phyloP scores from a whole-genome alignment of 2,329 filamentous ascomycete species.

The Xylariaceae sp. region DNA sequence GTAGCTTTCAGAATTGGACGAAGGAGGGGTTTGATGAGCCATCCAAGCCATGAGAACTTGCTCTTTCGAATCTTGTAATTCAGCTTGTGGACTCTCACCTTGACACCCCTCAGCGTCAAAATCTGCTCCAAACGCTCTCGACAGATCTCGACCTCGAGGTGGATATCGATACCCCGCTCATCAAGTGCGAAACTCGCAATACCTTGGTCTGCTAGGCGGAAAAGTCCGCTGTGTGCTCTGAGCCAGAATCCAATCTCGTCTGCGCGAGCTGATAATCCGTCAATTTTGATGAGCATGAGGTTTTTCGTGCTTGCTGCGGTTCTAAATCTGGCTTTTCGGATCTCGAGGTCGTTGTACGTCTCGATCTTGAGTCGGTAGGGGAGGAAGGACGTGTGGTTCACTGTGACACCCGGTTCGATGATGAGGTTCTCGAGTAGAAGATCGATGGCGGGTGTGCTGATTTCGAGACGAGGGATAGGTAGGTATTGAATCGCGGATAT shows the following conservation, averaged over 20 bases:
- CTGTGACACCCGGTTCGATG: conserved; percentile 78
- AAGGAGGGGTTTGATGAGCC: conserved; percentile 80
- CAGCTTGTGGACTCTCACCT: conserved; percentile 82
- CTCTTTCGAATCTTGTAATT: conserved; percentile 73
- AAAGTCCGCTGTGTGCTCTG: conserved; percentile 70
- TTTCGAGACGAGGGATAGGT: conserved; percentile 85
- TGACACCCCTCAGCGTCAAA: conserved; percentile 70
- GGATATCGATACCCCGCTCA: conserved; percentile 81
- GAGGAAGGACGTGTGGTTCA: conserved; percentile 85
- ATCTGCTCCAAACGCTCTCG: conserved; percentile 78
- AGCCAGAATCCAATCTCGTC: conserved; percentile 90
- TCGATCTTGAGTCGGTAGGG: conserved; percentile 79
- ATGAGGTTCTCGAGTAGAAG: conserved; percentile 88
- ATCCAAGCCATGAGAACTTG: conserved; percentile 74
- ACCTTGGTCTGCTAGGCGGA: conserved; percentile 76
- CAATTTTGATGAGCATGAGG: conserved; percentile 72
- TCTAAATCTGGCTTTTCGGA: conserved; percentile 71
- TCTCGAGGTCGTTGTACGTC: conserved; percentile 82
- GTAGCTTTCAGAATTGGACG: conserved; percentile 73
- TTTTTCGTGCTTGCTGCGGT: conserved; percentile 67
- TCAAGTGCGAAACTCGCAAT: conserved; percentile 85
- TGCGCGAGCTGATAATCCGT: conserved; percentile 79
- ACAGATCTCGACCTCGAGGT: conserved; percentile 79
- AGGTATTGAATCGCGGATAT: conserved; percentile 80
- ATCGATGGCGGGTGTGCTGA: conserved; percentile 79